Base-by-base conservation (phyloP, 352 stramenopile species). In the Phytophthora brassicae region DNA sequence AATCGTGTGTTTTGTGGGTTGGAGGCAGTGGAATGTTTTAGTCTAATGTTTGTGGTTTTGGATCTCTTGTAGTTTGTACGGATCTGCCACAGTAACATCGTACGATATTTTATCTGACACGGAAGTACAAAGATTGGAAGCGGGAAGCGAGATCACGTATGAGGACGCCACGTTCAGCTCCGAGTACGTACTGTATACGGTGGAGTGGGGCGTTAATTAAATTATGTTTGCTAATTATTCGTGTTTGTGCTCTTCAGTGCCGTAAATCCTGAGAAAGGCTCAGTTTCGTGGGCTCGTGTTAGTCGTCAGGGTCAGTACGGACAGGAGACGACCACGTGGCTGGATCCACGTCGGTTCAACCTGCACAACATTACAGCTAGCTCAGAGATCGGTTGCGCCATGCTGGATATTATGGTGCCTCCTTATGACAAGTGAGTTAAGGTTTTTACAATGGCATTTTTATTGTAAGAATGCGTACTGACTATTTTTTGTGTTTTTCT, bases 351-450 rank as follows among this genome's bases (percentile, higher is more conserved):
- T 53, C 79, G 83, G 22, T 90, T 92, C 63, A 94, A 94, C 52
- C 66, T 94, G 33, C 85, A 94, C 50, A 79, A 91, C 41, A 88
- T 94, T 51, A 73, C 83, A 51, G 85, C 83, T 12, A 89, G 83
- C 45, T 74, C 74, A 14, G 68, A 80, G 6, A 89, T 89, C 44
- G 85, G 85, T 6, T 94, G 85, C 52, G 85, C 85, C 11, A 61
- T 94, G 46, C 66, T 94, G 31, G 85, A 94, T 39, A 85, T 94
- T 49, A 94, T 91, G 83, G 81, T 94, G 28, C 85, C 85, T n/a
- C 85, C 85, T 11, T 94, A 94, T 71, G 80, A 94, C 68, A 92
- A 92, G 81, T 90, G 73, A 56, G 75, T 75, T 17, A 38, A 33
- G 3, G 31, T 48, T 47, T 11, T 22, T 20, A 6, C 2, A 41